Evolutionary conservation across 306 rosid genomes (phyloP), one percentile per base, ranked within the genome.

Genomic region (Leucaena leucocephala): DNA sequence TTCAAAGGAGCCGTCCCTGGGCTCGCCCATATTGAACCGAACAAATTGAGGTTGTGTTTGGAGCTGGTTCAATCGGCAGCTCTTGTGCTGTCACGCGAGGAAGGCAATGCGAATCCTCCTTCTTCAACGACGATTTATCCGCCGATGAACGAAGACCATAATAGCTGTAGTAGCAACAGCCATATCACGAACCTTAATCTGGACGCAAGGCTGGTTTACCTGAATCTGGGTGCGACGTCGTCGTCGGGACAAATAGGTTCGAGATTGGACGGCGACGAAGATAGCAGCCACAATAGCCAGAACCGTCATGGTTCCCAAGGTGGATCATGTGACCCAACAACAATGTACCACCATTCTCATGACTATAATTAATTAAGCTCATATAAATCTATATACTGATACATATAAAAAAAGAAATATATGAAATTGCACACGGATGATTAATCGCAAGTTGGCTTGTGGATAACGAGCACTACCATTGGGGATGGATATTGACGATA

Each of bases 1-100:
- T 96, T 96, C 89, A 96, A 96, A 83, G 99, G 99, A 2, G 99
- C 99, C 2, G 97, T 96, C 9, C 99, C 99, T 8, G 99, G 99
- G 22, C 78, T 96, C 4, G 88, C 97, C 0, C 98, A 93, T 83
- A 91, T 93, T 2, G 99, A 96, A 45, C 99, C 99, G 2, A 96
- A 96, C 87, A 96, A 96, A 77, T 87, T 96, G 4, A 87, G 99
- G 77, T 79, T 96, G 61, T 96, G 99, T 54, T 84, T 96, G 48
- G 99, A 96, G 84, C 92, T 96, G 8, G 98, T 96, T 63, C 99
- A 96, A 69, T 96, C 99, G 0, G 99, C 99, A 0, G 99, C 99
- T 0, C 94, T 93, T 0, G 99, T 96, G 2, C 85, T 96, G 68
- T 96, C 99, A 1, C 89, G 98, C 3, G 97, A 94, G 81, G 97